phyloP scores from a whole-genome alignment of 2,329 filamentous ascomycete species.

The Phialophora macrospora region DNA sequence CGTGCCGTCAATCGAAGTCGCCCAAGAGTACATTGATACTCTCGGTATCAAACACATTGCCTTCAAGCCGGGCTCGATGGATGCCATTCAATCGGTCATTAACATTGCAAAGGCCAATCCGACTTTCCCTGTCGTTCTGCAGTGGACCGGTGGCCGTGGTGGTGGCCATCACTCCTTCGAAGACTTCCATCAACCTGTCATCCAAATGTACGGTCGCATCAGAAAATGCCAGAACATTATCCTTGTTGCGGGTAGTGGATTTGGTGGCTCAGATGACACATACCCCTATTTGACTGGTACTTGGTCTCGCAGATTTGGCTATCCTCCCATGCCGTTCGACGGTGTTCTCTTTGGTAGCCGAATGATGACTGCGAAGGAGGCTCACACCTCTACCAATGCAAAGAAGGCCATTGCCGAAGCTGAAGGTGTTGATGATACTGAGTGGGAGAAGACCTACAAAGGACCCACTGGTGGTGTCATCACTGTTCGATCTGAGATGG shows the following conservation, averaged over 20 bases:
- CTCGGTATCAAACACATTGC: slow-evolving; percentile 89
- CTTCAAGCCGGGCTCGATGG: slow-evolving; percentile 90
- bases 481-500: slow-evolving; percentile 98
- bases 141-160: slow-evolving; percentile 93
- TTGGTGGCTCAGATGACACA: slow-evolving; percentile 86
- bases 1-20: slow-evolving; percentile 90
- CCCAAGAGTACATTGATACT: slow-evolving; percentile 91
- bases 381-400: slow-evolving; percentile 81
- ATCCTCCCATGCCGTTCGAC: slow-evolving; percentile 92
- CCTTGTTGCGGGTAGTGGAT: slow-evolving; percentile 86
- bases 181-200: slow-evolving; percentile 89
- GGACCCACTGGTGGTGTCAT: slow-evolving; percentile 90
- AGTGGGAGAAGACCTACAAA: slow-evolving; percentile 95
- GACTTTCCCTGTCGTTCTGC: slow-evolving; percentile 86
- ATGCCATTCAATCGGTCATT: slow-evolving; percentile 86
- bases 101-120: slow-evolving; percentile 95
- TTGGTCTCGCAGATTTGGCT: slow-evolving; percentile 86
- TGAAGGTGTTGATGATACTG: slow-evolving; percentile 75
- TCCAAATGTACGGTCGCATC: slow-evolving; percentile 89
- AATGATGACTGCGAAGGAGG: slow-evolving; percentile 94
- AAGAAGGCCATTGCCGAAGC: slow-evolving; percentile 91
- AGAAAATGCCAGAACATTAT: slow-evolving; percentile 85
- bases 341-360: slow-evolving; percentile 88
- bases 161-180: slow-evolving; percentile 95
- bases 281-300: slow-evolving; percentile 89